phyloP scores from a whole-genome alignment of 352 stramenopile genomes.

The Phytophthora idaei region DNA sequence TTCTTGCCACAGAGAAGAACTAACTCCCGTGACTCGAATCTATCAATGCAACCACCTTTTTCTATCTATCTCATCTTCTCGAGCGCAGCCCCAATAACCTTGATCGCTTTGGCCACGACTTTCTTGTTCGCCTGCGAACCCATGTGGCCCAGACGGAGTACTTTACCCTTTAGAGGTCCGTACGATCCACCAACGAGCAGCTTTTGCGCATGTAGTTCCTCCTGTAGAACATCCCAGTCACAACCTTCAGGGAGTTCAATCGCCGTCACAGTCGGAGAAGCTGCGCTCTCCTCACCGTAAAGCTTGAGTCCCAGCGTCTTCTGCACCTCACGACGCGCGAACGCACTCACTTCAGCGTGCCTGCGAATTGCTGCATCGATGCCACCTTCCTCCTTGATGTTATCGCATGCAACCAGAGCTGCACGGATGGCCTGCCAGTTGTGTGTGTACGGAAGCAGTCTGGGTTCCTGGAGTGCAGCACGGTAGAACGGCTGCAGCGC shows the following conservation, averaged over 20 bases:
- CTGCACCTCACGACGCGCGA: slow-evolving; percentile 38
- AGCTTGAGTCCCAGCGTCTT: slow-evolving; percentile 41
- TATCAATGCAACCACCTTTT: slow-evolving; percentile 4
- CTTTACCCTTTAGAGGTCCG: slow-evolving; percentile 45
- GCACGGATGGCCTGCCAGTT: slow-evolving; percentile 63
- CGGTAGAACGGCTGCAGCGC: slow-evolving; percentile 53
- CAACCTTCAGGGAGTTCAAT: slow-evolving; percentile 42
- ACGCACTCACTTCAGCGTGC: slow-evolving; percentile 45
- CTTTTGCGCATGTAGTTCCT: slow-evolving; percentile 40
- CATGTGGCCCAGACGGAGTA: slow-evolving; percentile 66
- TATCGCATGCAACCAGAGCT: slow-evolving; percentile 41
- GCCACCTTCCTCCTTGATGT: slow-evolving; percentile 43
- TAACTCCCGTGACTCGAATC: slow-evolving; percentile 17
- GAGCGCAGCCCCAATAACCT: slow-evolving; percentile 36
- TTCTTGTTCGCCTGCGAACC: slow-evolving; percentile 49
- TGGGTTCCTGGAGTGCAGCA: slow-evolving; percentile 35
- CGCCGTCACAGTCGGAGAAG: slow-evolving; percentile 56
- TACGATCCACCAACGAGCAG: slow-evolving; percentile 55
- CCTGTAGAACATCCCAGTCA: slow-evolving; percentile 38
- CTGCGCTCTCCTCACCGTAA: slow-evolving; percentile 40
- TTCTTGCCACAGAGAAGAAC: slow-evolving; percentile 49
- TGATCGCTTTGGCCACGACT: slow-evolving; percentile 42
- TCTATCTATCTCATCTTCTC: slow-evolving; percentile 34
- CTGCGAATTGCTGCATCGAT: slow-evolving; percentile 31
- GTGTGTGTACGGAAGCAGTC: slow-evolving; percentile 58